A percentile compares a stretch with the other conserved stretches of the same genome.
Evolutionary conservation across 179 eudicot genomes (phyloP).

Genomic region (Vitellaria paradoxa): DNA sequence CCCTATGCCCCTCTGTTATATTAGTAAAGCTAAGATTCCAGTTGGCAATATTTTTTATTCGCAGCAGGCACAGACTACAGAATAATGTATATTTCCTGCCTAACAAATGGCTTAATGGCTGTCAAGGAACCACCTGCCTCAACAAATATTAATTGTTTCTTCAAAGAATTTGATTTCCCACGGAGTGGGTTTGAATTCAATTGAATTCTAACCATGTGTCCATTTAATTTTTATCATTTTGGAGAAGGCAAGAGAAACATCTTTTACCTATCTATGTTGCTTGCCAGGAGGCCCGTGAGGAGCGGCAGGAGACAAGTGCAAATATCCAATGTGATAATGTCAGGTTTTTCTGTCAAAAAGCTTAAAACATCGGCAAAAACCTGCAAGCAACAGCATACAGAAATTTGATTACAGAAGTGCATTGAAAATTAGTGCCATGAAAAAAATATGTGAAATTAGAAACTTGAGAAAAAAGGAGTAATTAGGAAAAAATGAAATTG

Average conservation of each 20-base stretch:
- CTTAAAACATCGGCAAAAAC: conserved; percentile 83
- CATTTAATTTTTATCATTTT: neutral
- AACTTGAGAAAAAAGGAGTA: neutral
- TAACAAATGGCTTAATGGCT: neutral
- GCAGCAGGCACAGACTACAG: no score
- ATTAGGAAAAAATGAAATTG: neutral
- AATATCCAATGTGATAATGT: conserved; percentile 75
- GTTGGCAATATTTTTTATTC: no score
- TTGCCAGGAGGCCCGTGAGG: conserved; percentile 72
- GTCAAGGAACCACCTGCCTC: neutral
- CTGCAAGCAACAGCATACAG: conserved; percentile 36
- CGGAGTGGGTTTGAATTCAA: neutral
- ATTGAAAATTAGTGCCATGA: conserved; percentile 5
- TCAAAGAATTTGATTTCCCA: neutral
- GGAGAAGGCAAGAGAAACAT: neutral
- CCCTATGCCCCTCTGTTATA: no score
- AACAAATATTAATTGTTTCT: neutral
- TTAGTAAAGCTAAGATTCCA: no score
- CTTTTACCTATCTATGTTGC: conserved; percentile 76
- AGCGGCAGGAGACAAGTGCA: conserved; percentile 79
- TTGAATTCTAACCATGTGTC: no score
- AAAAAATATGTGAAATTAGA: neutral
- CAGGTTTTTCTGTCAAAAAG: conserved; percentile 69
- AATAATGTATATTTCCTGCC: neutral
- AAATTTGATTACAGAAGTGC: neutral